Conservation (phyloP, 345 rosid species). For the Corchorus capsularis region DNA sequence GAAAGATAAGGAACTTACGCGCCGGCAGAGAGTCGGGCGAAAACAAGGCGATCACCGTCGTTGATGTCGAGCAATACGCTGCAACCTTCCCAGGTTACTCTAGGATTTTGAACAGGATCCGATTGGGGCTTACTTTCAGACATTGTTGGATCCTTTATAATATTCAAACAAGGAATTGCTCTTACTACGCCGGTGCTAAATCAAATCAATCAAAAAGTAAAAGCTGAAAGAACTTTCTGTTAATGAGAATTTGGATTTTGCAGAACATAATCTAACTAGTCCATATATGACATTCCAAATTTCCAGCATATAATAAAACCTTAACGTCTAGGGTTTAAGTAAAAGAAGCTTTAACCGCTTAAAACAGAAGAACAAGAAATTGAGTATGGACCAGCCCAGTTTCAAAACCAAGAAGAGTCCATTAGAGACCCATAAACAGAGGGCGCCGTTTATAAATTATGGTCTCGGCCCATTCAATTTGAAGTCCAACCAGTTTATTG, state of each 20-base stretch:
- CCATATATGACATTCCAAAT: neutral
- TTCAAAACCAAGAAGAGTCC: neutral
- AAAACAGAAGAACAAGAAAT: neutral
- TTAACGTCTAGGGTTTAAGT: conserved; percentile 17
- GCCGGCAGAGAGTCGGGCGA: conserved; percentile 80
- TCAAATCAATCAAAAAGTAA: neutral
- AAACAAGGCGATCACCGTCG: conserved; percentile 95
- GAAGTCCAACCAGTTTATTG: neutral
- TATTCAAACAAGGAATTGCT: neutral
- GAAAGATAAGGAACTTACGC: conserved; percentile 48
- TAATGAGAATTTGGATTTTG: neutral
- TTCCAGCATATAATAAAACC: neutral
- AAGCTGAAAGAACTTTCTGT: neutral
- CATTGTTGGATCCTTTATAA: conserved; percentile 18
- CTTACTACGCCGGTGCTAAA: neutral
- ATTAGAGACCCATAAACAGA: no score
- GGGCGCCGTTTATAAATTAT: no score
- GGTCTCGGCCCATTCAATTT: neutral
- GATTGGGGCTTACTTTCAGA: conserved; percentile 16
- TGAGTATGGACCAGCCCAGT: neutral
- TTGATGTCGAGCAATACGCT: conserved; percentile 92
- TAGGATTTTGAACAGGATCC: conserved; percentile 34
- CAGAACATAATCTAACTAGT: neutral
- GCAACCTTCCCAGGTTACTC: conserved; percentile 88
- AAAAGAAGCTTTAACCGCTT: neutral